Evolutionary conservation across 306 rosid genomes (phyloP), one percentile per base, ranked within the genome.

Genomic region (Quercus bicolor): DNA sequence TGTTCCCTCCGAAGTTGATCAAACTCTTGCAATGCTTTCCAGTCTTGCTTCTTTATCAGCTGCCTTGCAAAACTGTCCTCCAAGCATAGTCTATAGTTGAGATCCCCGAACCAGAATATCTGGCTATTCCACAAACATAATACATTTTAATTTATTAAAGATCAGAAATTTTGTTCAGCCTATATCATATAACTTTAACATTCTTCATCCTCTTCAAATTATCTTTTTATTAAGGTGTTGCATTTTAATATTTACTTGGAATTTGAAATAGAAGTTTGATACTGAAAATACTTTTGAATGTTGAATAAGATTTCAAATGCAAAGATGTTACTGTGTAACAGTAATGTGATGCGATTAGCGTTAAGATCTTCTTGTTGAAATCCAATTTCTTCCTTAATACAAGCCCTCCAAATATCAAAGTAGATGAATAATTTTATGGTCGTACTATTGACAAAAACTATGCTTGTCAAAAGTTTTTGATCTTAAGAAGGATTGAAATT

Each of bases 81-180:
- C 88, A 89, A 77, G 72, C 84, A 95, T 56, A 95, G 88, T 90
- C 99, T 92, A 79, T 95, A 95, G 94, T 95, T 95, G 34, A 95
- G 91, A 84, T 95, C 99, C 68, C 98, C 99, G 15, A 95, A 91
- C 99, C 99, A 95, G 84, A 91, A 95, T 85, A 93, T 93, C 31
- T 88, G 97, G 83, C 99, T 95, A 90, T 79, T 73, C 61, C 90
- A 85, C 77, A n/a, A 79, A 64, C 40, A 73, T 54, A 64, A 28
- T 0, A 71, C 51, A 23, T 68, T 26, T 33, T 9, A 29, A 19
- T 19, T 66, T 66, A 48, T 66, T 9, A 66, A 34, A 62, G 40
- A 62, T 62, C 21, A 14, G 40, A 13, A 28, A 28, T 62, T 62
- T 19, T 48, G 8, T 26, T 62, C 40, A 62, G 0, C 37, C 18